These are phyloP conservation scores for Nitzschia sp. DNA, from an alignment of 108 stramenopile genomes.

Conservation along the genomic window DNA sequence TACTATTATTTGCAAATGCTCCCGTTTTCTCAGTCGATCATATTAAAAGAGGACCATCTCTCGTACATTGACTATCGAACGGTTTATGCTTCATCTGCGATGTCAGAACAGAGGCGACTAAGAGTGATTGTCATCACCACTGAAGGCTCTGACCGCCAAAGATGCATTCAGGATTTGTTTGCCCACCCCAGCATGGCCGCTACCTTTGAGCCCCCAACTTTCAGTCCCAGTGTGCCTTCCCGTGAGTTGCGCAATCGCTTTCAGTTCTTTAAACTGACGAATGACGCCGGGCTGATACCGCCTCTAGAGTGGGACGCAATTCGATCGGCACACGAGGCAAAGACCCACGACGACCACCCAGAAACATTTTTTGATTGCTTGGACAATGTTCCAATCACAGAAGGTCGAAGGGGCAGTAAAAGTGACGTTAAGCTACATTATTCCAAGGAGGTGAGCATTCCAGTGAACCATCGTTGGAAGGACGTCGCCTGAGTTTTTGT, in stretches of 20 bases:
- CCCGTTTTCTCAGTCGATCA: no score
- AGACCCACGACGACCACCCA: slow-evolving; percentile 6
- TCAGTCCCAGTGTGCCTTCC: slow-evolving; percentile 70
- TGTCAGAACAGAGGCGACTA: no score
- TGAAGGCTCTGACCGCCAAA: slow-evolving; percentile 47
- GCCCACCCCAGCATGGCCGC: slow-evolving; percentile 46
- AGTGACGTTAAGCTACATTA: slow-evolving; percentile 65
- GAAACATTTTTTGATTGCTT: slow-evolving; percentile 41
- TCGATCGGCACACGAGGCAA: slow-evolving; percentile 12
- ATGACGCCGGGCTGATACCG: slow-evolving; percentile 72
- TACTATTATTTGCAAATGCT: no score
- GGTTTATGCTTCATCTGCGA: no score
- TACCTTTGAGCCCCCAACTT: slow-evolving; percentile 69
- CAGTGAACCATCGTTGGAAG: no score
- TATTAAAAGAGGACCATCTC: no score
- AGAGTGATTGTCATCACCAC: slow-evolving; percentile 76
- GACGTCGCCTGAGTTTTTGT: no score
- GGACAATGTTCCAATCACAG: slow-evolving; percentile 36
- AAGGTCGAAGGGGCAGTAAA: slow-evolving; percentile 57
- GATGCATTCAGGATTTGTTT: slow-evolving; percentile 63
- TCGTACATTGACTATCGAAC: no score
- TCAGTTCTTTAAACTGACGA: slow-evolving; percentile 49
- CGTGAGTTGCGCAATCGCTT: slow-evolving; percentile 63
- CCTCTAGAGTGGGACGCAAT: slow-evolving; percentile 61
- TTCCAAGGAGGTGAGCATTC: slow-evolving; percentile 21